These are phyloP conservation scores for Heliocybe sulcata DNA, from an alignment of 1,284 basidiomycete species.

Conservation along the genomic window DNA sequence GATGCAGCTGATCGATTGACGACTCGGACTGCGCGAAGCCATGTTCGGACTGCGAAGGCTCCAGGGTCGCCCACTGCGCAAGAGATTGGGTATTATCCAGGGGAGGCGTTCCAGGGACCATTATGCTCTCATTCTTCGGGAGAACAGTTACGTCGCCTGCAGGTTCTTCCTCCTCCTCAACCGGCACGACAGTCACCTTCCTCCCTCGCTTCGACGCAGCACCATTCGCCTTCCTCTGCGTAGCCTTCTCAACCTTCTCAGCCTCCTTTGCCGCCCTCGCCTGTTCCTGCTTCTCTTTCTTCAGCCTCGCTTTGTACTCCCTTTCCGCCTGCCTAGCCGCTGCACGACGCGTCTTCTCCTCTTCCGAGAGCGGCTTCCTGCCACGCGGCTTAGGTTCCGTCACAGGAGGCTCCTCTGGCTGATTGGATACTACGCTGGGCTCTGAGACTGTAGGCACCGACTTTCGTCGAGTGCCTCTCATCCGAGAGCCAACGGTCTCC, in stretches of 20 bases:
- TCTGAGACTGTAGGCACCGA: neutral
- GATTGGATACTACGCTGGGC: neutral
- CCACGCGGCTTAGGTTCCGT: neutral
- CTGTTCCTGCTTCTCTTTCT: constrained; percentile 3
- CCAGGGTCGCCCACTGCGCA: neutral
- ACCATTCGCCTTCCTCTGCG: neutral
- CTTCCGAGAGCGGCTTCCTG: neutral
- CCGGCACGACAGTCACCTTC: neutral
- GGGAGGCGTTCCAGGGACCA: neutral
- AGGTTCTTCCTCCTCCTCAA: neutral
- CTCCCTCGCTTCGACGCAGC: neutral
- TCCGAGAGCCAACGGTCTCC: neutral
- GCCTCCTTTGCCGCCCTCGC: neutral
- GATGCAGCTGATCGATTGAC: neutral
- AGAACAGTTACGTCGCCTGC: neutral
- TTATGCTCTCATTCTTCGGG: neutral
- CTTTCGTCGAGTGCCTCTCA: neutral
- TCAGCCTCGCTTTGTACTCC: constrained; percentile 12
- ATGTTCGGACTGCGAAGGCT: neutral
- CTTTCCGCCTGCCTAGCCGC: constrained; percentile 1
- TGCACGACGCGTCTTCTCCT: constrained; percentile 1
- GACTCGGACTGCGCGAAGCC: neutral
- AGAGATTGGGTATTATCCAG: neutral
- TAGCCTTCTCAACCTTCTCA: constrained; percentile 4
- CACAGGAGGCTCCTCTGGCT: neutral